Percentiles rank a stretch among this genome's conserved stretches.
Evolutionary conservation across 331 rosid genomes (phyloP).

Genomic region (Acacia pycnantha): DNA sequence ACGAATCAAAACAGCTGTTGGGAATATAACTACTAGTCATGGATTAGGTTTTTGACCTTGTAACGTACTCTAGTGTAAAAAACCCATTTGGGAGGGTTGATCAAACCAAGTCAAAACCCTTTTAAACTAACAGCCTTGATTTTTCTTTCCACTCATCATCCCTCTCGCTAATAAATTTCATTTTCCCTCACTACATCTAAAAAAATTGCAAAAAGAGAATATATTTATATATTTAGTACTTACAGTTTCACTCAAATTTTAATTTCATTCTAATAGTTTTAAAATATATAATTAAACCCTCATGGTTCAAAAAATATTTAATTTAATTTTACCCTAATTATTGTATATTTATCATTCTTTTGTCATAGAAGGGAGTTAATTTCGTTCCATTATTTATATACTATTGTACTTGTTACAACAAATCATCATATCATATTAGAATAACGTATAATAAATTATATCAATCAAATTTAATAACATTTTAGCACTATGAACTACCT

Average conservation of each 20-base stretch:
- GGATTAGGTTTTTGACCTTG: not conserved
- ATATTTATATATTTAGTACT: not conserved
- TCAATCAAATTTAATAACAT: not conserved
- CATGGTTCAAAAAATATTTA: not conserved
- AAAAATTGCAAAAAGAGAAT: not conserved
- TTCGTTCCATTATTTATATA: too few species aligned
- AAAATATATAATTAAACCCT: not conserved
- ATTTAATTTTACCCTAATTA: not conserved
- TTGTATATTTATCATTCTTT: too few species aligned
- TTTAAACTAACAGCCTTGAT: not conserved
- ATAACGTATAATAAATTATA: not conserved
- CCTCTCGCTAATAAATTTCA: not conserved
- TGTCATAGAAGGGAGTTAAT: not conserved
- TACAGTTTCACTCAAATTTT: not conserved
- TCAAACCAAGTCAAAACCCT: not conserved
- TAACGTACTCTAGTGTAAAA: not conserved
- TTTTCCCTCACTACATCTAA: not conserved
- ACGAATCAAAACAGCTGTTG: not conserved
- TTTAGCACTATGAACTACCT: not conserved
- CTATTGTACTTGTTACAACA: too few species aligned
- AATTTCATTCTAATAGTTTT: not conserved
- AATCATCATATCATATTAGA: not conserved
- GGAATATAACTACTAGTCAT: not conserved
- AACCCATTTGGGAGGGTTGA: not conserved
- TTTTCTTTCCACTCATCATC: not conserved